A percentile compares a stretch with the other conserved stretches of the same genome.
Conservation (phyloP, 2,329 filamentous ascomycete genomes). For the Aspergillus cejpii region DNA sequence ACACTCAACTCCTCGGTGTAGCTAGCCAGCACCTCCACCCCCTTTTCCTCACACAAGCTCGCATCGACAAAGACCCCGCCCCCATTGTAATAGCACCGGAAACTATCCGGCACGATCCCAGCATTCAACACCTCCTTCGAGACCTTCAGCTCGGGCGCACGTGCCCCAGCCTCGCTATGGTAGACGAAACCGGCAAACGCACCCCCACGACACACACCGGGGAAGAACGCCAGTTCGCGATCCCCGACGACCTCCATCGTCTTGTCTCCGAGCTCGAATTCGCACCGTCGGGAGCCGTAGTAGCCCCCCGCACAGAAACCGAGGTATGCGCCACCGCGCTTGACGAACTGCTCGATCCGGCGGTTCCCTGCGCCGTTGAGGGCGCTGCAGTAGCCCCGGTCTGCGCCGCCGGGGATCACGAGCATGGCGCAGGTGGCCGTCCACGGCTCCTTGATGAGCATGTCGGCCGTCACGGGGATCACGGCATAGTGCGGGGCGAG, state of each 20-base stretch:
- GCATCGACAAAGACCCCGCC: constrained; percentile 89
- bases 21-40: constrained; percentile 73
- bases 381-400: constrained; percentile 79
- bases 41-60: constrained; percentile 52
- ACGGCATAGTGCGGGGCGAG: constrained; percentile 90
- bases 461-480: constrained; percentile 69
- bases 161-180: constrained; percentile 75
- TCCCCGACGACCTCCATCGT: constrained; percentile 77
- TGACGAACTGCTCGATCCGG: constrained; percentile 76
- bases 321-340: constrained; percentile 75
- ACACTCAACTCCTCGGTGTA: constrained; percentile 71
- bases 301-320: constrained; percentile 94
- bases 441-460: constrained; percentile 89
- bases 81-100: constrained; percentile 85
- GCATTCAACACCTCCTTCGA: constrained; percentile 52
- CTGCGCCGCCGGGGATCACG: constrained; percentile 89
- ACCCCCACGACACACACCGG: constrained; percentile 74
- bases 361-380: constrained; percentile 85
- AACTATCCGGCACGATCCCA: constrained; percentile 52
- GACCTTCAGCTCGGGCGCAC: constrained; percentile 62
- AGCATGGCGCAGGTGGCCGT: constrained; percentile 75
- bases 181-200: constrained; percentile 90
- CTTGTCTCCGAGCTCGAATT: constrained; percentile 83
- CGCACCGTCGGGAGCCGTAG: constrained; percentile 72
- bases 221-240: constrained; percentile 82